phyloP scores from a whole-genome alignment of 345 rosid species.

The Salix udensis region DNA sequence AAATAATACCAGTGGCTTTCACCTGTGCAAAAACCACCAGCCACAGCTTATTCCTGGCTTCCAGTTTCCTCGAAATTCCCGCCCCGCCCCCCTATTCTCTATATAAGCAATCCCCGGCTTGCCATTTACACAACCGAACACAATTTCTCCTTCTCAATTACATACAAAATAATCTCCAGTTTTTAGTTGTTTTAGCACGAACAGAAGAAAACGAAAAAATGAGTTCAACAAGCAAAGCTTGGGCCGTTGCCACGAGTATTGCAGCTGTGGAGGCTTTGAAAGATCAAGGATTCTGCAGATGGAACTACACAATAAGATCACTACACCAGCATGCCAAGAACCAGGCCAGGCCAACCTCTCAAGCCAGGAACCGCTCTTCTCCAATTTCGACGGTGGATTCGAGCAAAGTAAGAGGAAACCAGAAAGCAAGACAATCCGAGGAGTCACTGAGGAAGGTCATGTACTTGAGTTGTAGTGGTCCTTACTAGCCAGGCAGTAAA shows the following conservation, averaged over 20 bases:
- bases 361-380: conserved; percentile 21
- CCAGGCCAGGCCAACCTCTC: conserved; percentile 12
- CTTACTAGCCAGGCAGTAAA: not conserved
- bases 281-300: conserved; percentile 57
- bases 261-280: conserved; percentile 60
- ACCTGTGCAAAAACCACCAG: not conserved
- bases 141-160: not conserved
- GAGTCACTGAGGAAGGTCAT: conserved; percentile 24
- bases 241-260: conserved; percentile 45
- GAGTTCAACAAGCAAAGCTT: conserved; percentile 42
- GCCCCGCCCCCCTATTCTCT: not conserved
- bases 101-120: not conserved
- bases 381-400: conserved; percentile 25
- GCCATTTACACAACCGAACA: not conserved
- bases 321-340: conserved; percentile 43
- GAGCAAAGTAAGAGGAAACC: not conserved
- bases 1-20: not conserved
- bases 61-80: not conserved
- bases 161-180: too few species aligned
- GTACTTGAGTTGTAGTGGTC: conserved; percentile 29
- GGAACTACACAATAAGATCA: conserved; percentile 44
- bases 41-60: not conserved
- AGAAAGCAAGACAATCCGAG: conserved; percentile 19
- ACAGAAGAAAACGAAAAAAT: not conserved
- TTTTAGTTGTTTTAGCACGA: too few species aligned